Conservation (phyloP, 345 rosid genomes). For the Citrus glauca region DNA sequence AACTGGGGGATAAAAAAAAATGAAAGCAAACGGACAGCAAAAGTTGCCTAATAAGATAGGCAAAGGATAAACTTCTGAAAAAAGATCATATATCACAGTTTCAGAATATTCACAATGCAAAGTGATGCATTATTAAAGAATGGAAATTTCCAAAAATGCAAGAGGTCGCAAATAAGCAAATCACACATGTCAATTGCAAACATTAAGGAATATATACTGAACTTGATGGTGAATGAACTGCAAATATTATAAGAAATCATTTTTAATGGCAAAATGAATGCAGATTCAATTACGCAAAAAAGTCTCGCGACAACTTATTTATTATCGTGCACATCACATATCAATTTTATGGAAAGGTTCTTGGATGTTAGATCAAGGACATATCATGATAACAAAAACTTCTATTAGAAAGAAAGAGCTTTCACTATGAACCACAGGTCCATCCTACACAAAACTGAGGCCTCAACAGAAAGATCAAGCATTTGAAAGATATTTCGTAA, state of each 20-base stretch:
- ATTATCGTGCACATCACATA: background rate
- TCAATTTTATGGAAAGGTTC: background rate
- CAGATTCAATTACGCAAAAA: background rate
- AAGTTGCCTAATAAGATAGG: background rate
- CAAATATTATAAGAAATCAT: background rate
- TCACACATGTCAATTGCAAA: background rate
- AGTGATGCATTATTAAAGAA: background rate
- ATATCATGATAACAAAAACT: background rate
- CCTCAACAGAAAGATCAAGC: background rate
- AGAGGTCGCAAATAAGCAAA: background rate
- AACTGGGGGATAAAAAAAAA: background rate
- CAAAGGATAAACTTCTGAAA: background rate
- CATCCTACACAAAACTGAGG: background rate
- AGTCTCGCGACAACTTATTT: background rate
- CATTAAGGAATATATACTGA: background rate
- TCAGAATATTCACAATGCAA: background rate
- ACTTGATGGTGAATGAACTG: background rate
- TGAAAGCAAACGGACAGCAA: background rate
- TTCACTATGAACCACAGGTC: background rate
- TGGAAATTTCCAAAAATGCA: background rate
- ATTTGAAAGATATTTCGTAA: background rate
- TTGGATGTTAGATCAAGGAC: background rate
- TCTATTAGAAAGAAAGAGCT: background rate
- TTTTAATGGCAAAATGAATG: background rate
- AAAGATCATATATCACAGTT: background rate